phyloP scores from a whole-genome alignment of 768 basidiomycete genomes.

The Royoungia palumana region DNA sequence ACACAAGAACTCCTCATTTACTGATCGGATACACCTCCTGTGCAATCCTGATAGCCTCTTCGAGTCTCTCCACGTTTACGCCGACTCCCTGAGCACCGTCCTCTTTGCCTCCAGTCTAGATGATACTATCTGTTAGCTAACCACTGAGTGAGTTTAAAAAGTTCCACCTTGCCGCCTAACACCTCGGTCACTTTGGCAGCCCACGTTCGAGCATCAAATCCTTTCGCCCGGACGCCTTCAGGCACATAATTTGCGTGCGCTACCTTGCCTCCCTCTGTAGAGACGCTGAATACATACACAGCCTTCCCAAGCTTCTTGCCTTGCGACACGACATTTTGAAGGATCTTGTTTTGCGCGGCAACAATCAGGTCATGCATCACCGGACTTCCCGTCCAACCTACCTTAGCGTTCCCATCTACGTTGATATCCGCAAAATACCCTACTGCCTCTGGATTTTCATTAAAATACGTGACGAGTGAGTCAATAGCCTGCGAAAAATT shows the following conservation, averaged over 20 bases:
- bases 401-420: conserved; percentile 86
- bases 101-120: conserved; percentile 90
- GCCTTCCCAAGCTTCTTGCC: conserved; percentile 82
- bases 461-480: conserved; percentile 66
- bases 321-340: conserved; percentile 70
- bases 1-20: conserved; percentile 11
- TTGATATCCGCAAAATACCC: conserved; percentile 70
- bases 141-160: conserved; percentile 5
- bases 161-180: conserved; percentile 85
- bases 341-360: conserved; percentile 42
- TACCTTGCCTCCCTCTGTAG: conserved; percentile 66
- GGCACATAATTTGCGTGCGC: conserved; percentile 86
- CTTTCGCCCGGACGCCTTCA: conserved; percentile 54
- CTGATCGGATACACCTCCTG: conserved; percentile 34
- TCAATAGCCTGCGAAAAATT: conserved; percentile 58
- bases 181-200: conserved; percentile 72
- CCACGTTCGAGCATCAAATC: conserved; percentile 87
- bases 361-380: background rate
- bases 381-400: conserved; percentile 22
- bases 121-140: conserved; percentile 8
- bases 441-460: conserved; percentile 66
- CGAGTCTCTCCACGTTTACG: conserved; percentile 53
- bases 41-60: conserved; percentile 65
- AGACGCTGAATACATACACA: conserved; percentile 84
- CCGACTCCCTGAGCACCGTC: conserved; percentile 92